phyloP scores from a whole-genome alignment of 495 filamentous ascomycete genomes.

The Poronia punctata region DNA sequence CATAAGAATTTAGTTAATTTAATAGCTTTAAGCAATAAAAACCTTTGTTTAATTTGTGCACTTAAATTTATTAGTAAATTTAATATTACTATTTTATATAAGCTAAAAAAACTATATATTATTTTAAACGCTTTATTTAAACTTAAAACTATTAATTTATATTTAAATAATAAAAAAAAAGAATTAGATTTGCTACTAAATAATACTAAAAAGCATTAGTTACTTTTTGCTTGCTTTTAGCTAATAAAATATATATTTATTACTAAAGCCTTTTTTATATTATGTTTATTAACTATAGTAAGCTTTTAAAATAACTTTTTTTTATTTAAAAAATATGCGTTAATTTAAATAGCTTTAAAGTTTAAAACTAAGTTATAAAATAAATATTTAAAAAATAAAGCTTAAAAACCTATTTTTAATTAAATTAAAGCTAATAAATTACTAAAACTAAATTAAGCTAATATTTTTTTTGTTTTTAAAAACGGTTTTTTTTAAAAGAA shows the following conservation, averaged over 20 bases:
- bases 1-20: not conserved
- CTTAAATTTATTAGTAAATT: slow-evolving; percentile 4
- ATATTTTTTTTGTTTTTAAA: not conserved
- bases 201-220: slow-evolving; percentile 1
- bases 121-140: slow-evolving; percentile 2
- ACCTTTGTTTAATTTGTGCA: not conserved
- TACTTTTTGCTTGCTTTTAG: no score
- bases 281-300: not conserved
- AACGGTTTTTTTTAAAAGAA: not conserved
- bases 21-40: slow-evolving; percentile 2
- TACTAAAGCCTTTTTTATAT: not conserved
- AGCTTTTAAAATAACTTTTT: not conserved
- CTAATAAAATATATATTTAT: slow-evolving; percentile 1
- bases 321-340: not conserved
- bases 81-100: slow-evolving; percentile 2
- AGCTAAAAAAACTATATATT: slow-evolving; percentile 2
- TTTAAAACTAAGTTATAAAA: not conserved
- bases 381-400: not conserved
- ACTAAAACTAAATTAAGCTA: not conserved
- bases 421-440: not conserved
- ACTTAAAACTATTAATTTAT: not conserved
- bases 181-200: not conserved
- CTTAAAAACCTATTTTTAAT: not conserved
- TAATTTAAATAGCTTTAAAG: slow-evolving; percentile 1
- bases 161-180: not conserved